phyloP scores from a whole-genome alignment of 495 filamentous ascomycete species.

The Penicillium canariense region DNA sequence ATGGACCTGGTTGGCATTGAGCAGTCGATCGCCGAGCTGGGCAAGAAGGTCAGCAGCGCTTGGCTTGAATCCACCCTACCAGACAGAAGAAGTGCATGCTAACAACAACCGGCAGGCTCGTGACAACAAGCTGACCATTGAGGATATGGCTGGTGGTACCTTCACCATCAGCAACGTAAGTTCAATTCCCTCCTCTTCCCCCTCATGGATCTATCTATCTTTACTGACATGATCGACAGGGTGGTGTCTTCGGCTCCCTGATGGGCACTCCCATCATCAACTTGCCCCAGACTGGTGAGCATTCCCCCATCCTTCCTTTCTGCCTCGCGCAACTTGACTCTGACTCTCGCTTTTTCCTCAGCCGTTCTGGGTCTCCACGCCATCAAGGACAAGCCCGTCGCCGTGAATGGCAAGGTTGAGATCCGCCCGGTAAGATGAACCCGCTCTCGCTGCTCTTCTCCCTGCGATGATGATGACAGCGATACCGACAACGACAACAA shows the following conservation, averaged over 20 bases:
- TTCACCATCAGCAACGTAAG: conserved; percentile 96
- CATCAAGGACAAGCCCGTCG: conserved; percentile 92
- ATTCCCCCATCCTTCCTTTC: not conserved
- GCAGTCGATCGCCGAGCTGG: conserved; percentile 86
- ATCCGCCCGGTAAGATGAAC: conserved; percentile 69
- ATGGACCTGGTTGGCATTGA: conserved; percentile 89
- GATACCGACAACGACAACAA: too few species aligned
- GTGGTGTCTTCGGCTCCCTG: conserved; percentile 72
- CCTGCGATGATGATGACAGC: too few species aligned
- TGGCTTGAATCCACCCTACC: not conserved
- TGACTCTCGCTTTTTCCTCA: conserved; percentile 25
- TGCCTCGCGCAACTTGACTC: not conserved
- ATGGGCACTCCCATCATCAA: conserved; percentile 99
- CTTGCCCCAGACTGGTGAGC: conserved; percentile 75
- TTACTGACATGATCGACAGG: conserved; percentile 35
- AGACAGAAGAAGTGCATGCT: not conserved
- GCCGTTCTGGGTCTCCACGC: conserved; percentile 96
- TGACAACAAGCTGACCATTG: conserved; percentile 95
- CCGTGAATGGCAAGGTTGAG: conserved; percentile 86
- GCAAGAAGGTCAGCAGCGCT: conserved; percentile 70
- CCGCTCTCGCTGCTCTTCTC: not conserved
- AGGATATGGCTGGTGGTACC: conserved; percentile 98
- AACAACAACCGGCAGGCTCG: conserved; percentile 58
- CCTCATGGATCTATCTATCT: not conserved
- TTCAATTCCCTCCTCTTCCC: not conserved